A percentile compares a stretch with the other conserved stretches of the same genome.
These are phyloP conservation scores for Coemansia sp. DNA, from an alignment of 192 early-diverging fungal genomes.

Conservation along the genomic window DNA sequence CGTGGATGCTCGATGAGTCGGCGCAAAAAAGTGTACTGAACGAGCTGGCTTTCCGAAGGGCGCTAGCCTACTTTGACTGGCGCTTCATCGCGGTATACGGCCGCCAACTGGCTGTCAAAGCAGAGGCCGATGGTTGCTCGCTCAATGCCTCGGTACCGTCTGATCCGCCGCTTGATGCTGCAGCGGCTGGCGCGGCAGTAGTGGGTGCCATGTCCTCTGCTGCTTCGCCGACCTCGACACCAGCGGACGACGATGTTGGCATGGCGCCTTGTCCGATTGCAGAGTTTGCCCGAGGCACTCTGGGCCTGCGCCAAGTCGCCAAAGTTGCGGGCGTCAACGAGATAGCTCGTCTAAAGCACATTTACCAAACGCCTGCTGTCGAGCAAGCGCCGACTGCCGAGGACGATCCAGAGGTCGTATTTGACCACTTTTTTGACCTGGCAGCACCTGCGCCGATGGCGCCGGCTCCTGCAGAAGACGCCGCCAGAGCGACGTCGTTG, in stretches of 20 bases:
- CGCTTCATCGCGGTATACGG: slow-evolving; percentile 18
- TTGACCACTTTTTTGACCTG: slow-evolving; percentile 35
- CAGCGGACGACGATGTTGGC: background rate
- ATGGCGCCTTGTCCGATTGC: background rate
- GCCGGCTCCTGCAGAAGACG: background rate
- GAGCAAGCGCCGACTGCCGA: slow-evolving; percentile 8
- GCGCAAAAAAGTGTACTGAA: background rate
- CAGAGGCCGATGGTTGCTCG: background rate
- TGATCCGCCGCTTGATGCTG: background rate
- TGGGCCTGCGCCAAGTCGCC: background rate
- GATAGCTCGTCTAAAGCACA: slow-evolving; percentile 7
- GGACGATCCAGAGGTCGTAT: slow-evolving; percentile 21
- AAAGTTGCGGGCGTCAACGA: slow-evolving; percentile 30
- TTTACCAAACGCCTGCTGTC: slow-evolving; percentile 10
- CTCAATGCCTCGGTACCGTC: background rate
- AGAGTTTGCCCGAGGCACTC: background rate
- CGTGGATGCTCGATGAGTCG: slow-evolving; percentile 4
- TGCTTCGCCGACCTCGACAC: background rate
- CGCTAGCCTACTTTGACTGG: slow-evolving; percentile 53
- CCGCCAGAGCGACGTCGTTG: background rate
- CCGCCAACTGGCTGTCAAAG: background rate
- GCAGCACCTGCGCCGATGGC: background rate
- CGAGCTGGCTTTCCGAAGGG: slow-evolving; percentile 36
- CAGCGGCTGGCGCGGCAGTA: background rate
- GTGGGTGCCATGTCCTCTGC: background rate